These are phyloP conservation scores for Boletus vermiculosoides DNA, from an alignment of 768 basidiomycete species.

Conservation along the genomic window DNA sequence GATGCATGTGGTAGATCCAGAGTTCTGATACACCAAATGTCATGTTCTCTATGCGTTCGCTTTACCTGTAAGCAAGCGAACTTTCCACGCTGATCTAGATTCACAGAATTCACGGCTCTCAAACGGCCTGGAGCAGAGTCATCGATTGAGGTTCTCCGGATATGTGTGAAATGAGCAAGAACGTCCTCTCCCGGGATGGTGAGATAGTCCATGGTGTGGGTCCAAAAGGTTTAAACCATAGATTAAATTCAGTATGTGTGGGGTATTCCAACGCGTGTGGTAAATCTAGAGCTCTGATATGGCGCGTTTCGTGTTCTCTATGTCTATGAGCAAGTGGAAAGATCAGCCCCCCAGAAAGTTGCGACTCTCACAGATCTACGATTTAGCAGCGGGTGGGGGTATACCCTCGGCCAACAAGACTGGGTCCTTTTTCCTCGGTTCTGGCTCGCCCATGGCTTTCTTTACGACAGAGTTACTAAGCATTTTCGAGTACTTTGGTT, in stretches of 20 bases:
- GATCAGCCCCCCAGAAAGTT: neutral
- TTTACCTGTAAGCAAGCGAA: neutral
- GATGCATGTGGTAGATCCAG: neutral
- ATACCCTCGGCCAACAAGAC: constrained; percentile 29
- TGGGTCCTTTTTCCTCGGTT: constrained; percentile 22
- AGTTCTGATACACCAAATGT: neutral
- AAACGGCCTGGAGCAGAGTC: neutral
- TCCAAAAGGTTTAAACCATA: neutral
- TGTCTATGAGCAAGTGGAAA: neutral
- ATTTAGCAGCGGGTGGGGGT: constrained; percentile 26
- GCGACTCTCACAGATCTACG: constrained; percentile 16
- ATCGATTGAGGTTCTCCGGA: no score
- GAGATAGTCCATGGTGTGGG: neutral
- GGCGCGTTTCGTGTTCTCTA: neutral
- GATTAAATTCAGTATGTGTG: neutral
- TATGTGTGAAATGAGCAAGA: no score
- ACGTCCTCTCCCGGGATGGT: neutral
- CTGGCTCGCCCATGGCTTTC: constrained; percentile 65
- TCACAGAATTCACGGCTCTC: neutral
- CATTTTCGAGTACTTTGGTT: constrained; percentile 83
- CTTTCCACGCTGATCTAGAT: neutral
- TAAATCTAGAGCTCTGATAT: neutral
- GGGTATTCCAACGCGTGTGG: constrained; percentile 5
- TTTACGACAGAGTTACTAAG: constrained; percentile 59
- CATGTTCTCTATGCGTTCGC: neutral